These are phyloP conservation scores for Melastoma candidum DNA, from an alignment of 441 rosid genomes.

Conservation along the genomic window DNA sequence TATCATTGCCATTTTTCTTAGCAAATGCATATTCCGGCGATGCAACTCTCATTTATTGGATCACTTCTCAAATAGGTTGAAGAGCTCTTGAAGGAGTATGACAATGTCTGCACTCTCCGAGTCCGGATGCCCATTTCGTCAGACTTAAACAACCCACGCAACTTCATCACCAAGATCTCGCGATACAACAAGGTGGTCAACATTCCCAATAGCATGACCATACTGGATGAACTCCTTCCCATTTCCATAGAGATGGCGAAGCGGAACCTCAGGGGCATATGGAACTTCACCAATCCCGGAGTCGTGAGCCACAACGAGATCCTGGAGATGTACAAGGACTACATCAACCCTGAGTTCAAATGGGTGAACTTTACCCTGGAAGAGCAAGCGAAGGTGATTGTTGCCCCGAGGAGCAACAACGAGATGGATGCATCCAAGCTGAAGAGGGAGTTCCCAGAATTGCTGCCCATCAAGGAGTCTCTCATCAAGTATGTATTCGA, in stretches of 20 bases:
- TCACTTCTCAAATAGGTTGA: constrained; percentile 46
- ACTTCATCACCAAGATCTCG: constrained; percentile 87
- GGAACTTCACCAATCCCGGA: constrained; percentile 96
- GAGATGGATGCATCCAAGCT: constrained; percentile 82
- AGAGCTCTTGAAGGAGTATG: constrained; percentile 78
- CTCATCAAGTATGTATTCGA: constrained; percentile 65
- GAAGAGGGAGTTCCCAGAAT: constrained; percentile 76
- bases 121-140: constrained; percentile 93
- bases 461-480: constrained; percentile 75
- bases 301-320: constrained; percentile 87
- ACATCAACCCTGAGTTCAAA: constrained; percentile 52
- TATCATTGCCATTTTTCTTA: constrained; percentile 2
- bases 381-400: constrained; percentile 89
- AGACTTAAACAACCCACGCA: constrained; percentile 76
- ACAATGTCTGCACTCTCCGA: constrained; percentile 84
- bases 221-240: constrained; percentile 79
- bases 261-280: constrained; percentile 72
- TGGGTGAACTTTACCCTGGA: constrained; percentile 76
- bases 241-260: constrained; percentile 91
- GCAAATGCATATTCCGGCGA: too few species aligned
- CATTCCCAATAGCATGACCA: constrained; percentile 91
- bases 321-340: constrained; percentile 84
- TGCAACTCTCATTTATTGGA: too few species aligned
- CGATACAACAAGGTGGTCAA: constrained; percentile 86
- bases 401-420: constrained; percentile 83